Evolutionary conservation across 2,329 filamentous ascomycete genomes (phyloP), one percentile per base, ranked within the genome.

Genomic region (Didymellaceae sp.): DNA sequence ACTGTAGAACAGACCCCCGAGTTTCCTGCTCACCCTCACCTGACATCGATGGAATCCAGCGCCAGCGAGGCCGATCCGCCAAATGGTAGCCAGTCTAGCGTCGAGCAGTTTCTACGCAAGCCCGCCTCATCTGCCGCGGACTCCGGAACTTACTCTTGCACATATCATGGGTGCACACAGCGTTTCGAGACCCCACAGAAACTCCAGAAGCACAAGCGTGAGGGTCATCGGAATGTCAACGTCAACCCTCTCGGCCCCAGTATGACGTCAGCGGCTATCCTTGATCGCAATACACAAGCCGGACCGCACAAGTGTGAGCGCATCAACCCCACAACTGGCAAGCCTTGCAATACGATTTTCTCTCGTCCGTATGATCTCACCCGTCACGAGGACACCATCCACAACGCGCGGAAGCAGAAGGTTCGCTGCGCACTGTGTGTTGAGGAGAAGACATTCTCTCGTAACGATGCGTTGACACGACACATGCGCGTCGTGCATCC

Each of bases 281-380:
- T 87, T 30, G 77, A 78, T 33, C 80, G 90, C 54, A 95, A 94
- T 70, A 93, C 88, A 5, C 94, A 97, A 73, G 90, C 91, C 8
- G 94, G 94, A 0, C 94, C 94, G 24, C 94, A 97, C 78, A 88
- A 87, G 64, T 99, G 94, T 74, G 89, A 92, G 67, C 86, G 92
- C 60, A 90, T 93, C 76, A 97, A 97, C 74, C 93, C 93, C 1
- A 93, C 90, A 58, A 97, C 94, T 0, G 90, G 91, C 57, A 97
- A 97, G 77, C 88, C 91, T 0, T 97, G 94, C 82, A 93, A 90
- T 71, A 95, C 91, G 0, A 81, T 96, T 45, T 97, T 99, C 75
- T 97, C 93, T 1, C 82, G 94, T 16, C 94, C 94, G 1, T 99
- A 99, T 79, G 94, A 99, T 74, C 81, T 99, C 43, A 99, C 94